These are phyloP conservation scores for Fusarium newnesense DNA, from an alignment of 2,329 filamentous ascomycete species.

Conservation along the genomic window DNA sequence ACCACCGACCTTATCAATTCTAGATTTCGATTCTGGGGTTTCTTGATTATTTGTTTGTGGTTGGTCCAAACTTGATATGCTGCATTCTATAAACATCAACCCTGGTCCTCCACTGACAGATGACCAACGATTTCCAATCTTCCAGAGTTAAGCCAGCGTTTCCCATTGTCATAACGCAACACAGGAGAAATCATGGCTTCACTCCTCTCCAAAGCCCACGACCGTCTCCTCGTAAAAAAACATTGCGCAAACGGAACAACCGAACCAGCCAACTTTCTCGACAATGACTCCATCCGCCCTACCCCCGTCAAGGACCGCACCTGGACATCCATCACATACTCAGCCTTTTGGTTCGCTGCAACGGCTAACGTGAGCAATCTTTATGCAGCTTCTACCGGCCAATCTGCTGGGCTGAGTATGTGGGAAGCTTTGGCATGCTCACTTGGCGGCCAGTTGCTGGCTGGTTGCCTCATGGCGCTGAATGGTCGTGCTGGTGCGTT, in stretches of 20 bases:
- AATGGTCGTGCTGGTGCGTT: conserved; percentile 8
- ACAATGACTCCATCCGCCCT: conserved; percentile 18
- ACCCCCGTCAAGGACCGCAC: conserved; percentile 9
- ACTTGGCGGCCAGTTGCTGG: conserved; percentile 1
- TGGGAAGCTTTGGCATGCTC: conserved; percentile 11
- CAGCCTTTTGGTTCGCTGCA: conserved; percentile 3
- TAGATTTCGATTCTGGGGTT: background rate
- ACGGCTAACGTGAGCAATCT: conserved; percentile 4
- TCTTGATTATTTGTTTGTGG: rapidly evolving
- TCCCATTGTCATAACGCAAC: too few species aligned
- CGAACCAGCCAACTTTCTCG: conserved; percentile 1
- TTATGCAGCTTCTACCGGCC: background rate
- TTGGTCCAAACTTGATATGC: background rate
- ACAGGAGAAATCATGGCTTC: background rate
- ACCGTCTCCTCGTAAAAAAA: background rate
- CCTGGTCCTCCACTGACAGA: background rate
- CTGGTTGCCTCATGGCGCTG: conserved; percentile 10
- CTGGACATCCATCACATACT: conserved; percentile 18
- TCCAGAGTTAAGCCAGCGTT: background rate
- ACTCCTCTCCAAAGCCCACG: background rate
- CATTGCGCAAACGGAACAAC: background rate
- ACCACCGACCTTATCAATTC: background rate
- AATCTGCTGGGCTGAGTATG: conserved; percentile 3
- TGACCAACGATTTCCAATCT: background rate
- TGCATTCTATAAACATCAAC: background rate